These are phyloP conservation scores for Lenzites betulinus DNA, from an alignment of 768 basidiomycete species.

Conservation along the genomic window DNA sequence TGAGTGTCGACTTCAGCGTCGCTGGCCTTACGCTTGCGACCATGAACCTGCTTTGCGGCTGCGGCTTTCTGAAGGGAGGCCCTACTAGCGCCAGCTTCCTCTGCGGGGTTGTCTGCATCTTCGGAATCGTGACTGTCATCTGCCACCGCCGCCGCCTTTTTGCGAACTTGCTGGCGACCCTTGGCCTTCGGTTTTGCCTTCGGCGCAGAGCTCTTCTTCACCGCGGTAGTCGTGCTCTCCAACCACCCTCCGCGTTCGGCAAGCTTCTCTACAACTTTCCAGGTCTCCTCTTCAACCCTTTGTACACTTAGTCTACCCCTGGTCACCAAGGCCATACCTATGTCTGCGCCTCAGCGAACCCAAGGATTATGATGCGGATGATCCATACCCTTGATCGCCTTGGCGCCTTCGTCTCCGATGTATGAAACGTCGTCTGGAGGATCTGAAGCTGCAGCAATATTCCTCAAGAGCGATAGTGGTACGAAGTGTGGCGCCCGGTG, in stretches of 20 bases:
- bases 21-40: constrained; percentile 20
- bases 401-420: constrained; percentile 59
- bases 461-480: constrained; percentile 72
- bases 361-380: background rate
- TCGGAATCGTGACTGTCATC: background rate
- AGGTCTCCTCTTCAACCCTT: constrained; percentile 66
- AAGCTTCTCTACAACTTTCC: constrained; percentile 58
- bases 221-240: constrained; percentile 21
- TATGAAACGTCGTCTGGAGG: constrained; percentile 64
- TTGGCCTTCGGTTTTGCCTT: constrained; percentile 20
- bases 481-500: constrained; percentile 72
- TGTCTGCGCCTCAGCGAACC: constrained; percentile 5
- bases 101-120: background rate
- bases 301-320: constrained; percentile 89
- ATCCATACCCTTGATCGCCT: constrained; percentile 61
- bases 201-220: background rate
- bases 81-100: no score
- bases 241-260: constrained; percentile 84
- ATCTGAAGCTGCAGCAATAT: constrained; percentile 48
- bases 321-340: constrained; percentile 78
- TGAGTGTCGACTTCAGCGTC: background rate
- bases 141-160: background rate
- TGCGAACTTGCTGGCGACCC: background rate
- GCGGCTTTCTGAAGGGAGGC: no score
- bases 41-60: constrained; percentile 2